These are phyloP conservation scores for Trapa incisa DNA, from an alignment of 345 rosid genomes.

Conservation along the genomic window DNA sequence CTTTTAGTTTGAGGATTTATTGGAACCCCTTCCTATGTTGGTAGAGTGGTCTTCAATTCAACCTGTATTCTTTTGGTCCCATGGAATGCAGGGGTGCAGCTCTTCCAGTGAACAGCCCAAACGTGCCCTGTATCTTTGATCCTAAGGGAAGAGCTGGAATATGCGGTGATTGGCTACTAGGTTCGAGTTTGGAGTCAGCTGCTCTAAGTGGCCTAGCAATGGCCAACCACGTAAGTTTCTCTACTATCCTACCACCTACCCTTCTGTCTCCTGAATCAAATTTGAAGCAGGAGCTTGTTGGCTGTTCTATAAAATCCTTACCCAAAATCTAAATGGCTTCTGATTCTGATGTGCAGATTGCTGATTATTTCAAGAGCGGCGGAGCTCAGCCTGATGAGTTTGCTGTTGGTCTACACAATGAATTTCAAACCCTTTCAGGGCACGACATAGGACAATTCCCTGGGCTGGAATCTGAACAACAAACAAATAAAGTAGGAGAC, in stretches of 20 bases:
- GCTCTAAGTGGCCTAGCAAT: constrained; percentile 80
- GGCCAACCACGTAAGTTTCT: constrained; percentile 49
- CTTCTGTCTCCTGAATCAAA: neutral
- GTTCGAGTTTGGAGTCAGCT: constrained; percentile 79
- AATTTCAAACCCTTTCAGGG: constrained; percentile 36
- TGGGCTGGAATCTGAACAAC: constrained; percentile 23
- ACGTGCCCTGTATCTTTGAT: constrained; percentile 67
- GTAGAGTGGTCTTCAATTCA: neutral
- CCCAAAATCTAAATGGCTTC: neutral
- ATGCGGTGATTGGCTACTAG: constrained; percentile 90
- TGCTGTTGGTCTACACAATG: constrained; percentile 50
- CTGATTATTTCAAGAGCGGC: constrained; percentile 41
- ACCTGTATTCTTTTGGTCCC: neutral
- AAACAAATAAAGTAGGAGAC: constrained; percentile 15
- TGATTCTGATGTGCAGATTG: constrained; percentile 34
- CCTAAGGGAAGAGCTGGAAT: constrained; percentile 84
- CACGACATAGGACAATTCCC: constrained; percentile 80
- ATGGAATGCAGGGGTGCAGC: constrained; percentile 76
- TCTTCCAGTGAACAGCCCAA: constrained; percentile 62
- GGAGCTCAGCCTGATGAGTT: constrained; percentile 46
- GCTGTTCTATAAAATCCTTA: neutral
- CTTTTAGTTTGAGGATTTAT: neutral
- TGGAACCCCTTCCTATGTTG: neutral
- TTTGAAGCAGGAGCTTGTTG: neutral
- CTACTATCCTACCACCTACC: neutral